Percentiles rank a stretch among this genome's conserved stretches.
phyloP scores from a whole-genome alignment of 768 basidiomycete genomes.

The Rhizopogon sp. region DNA sequence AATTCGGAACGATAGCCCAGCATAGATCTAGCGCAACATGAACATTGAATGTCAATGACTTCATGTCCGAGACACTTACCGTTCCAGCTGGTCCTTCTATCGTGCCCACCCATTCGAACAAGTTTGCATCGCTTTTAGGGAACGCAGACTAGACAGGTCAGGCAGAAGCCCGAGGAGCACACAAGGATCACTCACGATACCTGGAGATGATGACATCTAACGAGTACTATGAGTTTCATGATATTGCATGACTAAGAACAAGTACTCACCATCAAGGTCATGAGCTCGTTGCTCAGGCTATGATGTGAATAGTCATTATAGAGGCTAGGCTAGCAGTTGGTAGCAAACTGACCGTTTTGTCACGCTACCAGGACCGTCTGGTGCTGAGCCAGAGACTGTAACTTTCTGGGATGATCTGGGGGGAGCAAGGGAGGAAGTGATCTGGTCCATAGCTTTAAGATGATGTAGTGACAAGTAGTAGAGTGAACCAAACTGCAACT shows the following conservation, averaged over 20 bases:
- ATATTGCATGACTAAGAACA: not conserved
- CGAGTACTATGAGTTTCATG: conserved; percentile 7
- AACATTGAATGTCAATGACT: conserved; percentile 1
- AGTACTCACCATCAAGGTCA: conserved; percentile 76
- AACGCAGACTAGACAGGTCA: conserved; percentile 66
- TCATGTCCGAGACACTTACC: conserved; percentile 34
- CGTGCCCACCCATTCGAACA: conserved; percentile 89
- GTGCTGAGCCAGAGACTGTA: conserved; percentile 42
- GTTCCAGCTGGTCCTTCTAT: conserved; percentile 80
- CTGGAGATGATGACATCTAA: conserved; percentile 86
- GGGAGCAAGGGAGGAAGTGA: conserved; percentile 57
- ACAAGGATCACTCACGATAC: conserved; percentile 56
- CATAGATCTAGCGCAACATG: conserved; percentile 53
- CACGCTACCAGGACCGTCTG: conserved; percentile 68
- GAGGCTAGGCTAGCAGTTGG: not conserved
- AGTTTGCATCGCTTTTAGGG: conserved; percentile 79
- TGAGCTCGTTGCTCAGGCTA: conserved; percentile 78
- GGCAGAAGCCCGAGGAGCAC: not conserved
- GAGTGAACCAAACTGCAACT: conserved; percentile 5
- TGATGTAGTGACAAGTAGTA: conserved; percentile 13
- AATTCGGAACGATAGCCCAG: conserved; percentile 76
- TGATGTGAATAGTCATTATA: conserved; percentile 1
- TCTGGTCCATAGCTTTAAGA: conserved; percentile 58
- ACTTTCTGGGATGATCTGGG: conserved; percentile 56
- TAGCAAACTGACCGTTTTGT: conserved; percentile 63